Evolutionary conservation across 2,329 filamentous ascomycete genomes (phyloP).

Genomic region (Alternaria longipes): DNA sequence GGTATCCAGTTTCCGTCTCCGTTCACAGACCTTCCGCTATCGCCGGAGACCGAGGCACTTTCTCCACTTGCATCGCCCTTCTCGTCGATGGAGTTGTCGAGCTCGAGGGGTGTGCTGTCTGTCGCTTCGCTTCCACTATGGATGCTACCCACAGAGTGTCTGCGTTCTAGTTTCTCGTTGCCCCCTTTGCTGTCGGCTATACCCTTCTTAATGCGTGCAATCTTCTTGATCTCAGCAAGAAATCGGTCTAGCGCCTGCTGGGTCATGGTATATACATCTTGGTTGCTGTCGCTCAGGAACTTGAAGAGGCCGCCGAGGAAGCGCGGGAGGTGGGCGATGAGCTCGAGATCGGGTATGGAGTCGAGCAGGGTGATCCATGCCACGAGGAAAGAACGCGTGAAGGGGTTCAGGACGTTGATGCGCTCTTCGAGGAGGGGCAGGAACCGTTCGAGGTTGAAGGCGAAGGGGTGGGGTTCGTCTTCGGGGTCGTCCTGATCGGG

Average conservation of each 20-base stretch:
- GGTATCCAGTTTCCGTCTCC: slow-evolving; percentile 95
- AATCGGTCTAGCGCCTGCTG: slow-evolving; percentile 90
- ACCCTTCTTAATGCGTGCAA: slow-evolving; percentile 89
- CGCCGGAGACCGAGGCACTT: slow-evolving; percentile 44
- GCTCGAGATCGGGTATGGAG: slow-evolving; percentile 94
- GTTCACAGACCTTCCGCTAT: slow-evolving; percentile 54
- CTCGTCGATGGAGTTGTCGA: slow-evolving; percentile 59
- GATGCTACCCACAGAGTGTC: slow-evolving; percentile 70
- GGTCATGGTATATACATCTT: slow-evolving; percentile 93
- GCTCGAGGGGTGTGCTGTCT: slow-evolving; percentile 58
- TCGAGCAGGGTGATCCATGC: slow-evolving; percentile 95
- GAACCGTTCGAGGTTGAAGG: slow-evolving; percentile 90
- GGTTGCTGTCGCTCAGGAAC: slow-evolving; percentile 89
- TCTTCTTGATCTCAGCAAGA: slow-evolving; percentile 91
- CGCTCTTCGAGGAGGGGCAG: slow-evolving; percentile 93
- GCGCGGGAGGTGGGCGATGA: slow-evolving; percentile 90
- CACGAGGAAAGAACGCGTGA: slow-evolving; percentile 92
- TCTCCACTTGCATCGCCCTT: slow-evolving; percentile 56
- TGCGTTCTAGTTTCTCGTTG: slow-evolving; percentile 71
- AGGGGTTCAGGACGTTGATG: slow-evolving; percentile 93
- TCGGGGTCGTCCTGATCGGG: slow-evolving; percentile 56
- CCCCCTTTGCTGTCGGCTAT: slow-evolving; percentile 84
- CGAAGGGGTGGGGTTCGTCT: slow-evolving; percentile 51
- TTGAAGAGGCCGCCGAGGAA: slow-evolving; percentile 90
- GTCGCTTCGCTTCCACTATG: slow-evolving; percentile 64